phyloP scores from a whole-genome alignment of 345 rosid genomes.

The Rhodamnia rubescens region DNA sequence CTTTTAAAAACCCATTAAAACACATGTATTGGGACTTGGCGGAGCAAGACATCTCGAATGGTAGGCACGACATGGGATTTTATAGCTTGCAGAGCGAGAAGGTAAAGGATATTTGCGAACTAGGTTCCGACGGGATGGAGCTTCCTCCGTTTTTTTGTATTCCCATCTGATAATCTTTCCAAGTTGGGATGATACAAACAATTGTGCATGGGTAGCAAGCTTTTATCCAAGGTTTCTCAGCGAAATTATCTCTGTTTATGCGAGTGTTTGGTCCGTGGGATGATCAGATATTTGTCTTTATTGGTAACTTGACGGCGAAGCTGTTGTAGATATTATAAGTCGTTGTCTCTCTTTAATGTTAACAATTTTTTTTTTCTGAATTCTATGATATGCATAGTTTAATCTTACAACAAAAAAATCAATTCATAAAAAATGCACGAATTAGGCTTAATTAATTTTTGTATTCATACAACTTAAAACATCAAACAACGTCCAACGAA shows the following conservation, averaged over 20 bases:
- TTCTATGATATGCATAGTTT: no score
- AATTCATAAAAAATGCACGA: no score
- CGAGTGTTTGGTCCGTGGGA: neutral
- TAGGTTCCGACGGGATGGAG: neutral
- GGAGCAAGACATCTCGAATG: neutral
- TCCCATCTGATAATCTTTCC: neutral
- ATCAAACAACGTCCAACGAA: no score
- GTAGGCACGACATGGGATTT: neutral
- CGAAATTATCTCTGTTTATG: neutral
- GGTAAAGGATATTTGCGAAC: neutral
- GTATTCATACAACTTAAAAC: no score
- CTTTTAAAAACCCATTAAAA: no score
- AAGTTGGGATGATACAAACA: neutral
- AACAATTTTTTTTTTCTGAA: no score
- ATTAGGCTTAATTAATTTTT: no score
- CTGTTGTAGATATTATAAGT: neutral
- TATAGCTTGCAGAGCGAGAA: neutral
- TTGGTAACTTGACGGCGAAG: neutral
- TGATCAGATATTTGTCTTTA: neutral
- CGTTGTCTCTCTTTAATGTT: neutral
- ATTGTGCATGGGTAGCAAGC: neutral
- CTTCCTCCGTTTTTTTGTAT: slow-evolving; percentile 6
- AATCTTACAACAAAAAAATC: no score
- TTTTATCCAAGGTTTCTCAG: neutral
- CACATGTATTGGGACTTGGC: neutral